Conservation (phyloP, 1,139 yeast genomes). For the Saccharomyces hybrid region DNA sequence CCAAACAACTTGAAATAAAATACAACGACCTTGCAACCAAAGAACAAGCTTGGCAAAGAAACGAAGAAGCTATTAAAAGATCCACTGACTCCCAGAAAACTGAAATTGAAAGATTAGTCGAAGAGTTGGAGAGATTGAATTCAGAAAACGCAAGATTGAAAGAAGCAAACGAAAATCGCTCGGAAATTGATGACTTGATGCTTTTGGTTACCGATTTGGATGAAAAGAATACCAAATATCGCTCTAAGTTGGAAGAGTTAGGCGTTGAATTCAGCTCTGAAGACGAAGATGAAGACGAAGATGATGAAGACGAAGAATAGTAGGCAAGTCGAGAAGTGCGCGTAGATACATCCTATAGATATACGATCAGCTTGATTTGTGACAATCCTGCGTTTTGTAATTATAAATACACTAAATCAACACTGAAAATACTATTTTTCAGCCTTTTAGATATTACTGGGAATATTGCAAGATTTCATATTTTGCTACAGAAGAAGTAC, state of each 20-base stretch:
- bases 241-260: conserved; percentile 41
- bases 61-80: neutral
- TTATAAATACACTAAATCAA: too few relatives aligned
- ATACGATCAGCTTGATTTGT: neutral
- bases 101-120: neutral
- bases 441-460: too few relatives aligned
- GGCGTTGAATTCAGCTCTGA: conserved; percentile 50
- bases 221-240: conserved; percentile 57
- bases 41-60: neutral
- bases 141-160: conserved; percentile 12
- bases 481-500: too few relatives aligned
- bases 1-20: neutral
- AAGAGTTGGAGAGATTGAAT: conserved; percentile 4
- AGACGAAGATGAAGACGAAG: conserved; percentile 32
- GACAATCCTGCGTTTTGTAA: too few relatives aligned
- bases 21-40: neutral
- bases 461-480: too few relatives aligned
- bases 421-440: too few relatives aligned
- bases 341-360: neutral
- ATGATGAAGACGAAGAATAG: neutral
- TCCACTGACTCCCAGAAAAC: neutral
- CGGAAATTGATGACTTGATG: conserved; percentile 70
- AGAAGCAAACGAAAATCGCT: conserved; percentile 13
- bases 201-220: conserved; percentile 67
- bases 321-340: neutral